Evolutionary conservation across 2,329 filamentous ascomycete genomes (phyloP), one percentile per base, ranked within the genome.

Genomic region (Sarocladium oryzae): DNA sequence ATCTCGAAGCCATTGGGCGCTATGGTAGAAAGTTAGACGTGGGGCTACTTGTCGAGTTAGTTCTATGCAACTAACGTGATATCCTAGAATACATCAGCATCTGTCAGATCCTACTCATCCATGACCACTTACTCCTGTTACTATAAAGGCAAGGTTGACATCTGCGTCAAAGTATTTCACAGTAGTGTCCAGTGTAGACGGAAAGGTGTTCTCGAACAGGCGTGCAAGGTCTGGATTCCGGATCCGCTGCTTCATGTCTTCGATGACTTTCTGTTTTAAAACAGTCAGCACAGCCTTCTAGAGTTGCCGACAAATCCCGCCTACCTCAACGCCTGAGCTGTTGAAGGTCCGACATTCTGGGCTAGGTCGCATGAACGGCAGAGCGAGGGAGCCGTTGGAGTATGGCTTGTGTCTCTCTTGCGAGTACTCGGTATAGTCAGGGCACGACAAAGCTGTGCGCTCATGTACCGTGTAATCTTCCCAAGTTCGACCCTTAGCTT

Each of bases 1-100:
- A 66, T 97, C 91, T 43, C 92, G 83, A 50, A 96, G 73, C 92
- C 92, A 97, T 69, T 95, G 90, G 1, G 92, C 91, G 58, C 95
- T 85, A 65, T 95, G 95, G 61, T 95, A 6, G n/a, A 18, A 9
- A 10, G 43, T 48, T 16, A 48, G 40, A 28, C 21, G 21, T 20
- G 13, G 18, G 4, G n/a, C 21, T 11, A 21, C 23, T 11, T 7
- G 21, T 45, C 9, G 11, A 13, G 9, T 8, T 28, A 13, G 24
- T n/a, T n/a, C n/a, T n/a, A 24, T 48, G 3, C 10, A 23, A 48
- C 89, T 49, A 89, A 89, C 0, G 89, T 96, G 48, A 95, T 95
- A 57, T 48, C 43, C 43, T 48, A 21, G 5, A 30, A 30, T n/a
- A n/a, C n/a, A n/a, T n/a, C n/a, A n/a, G n/a, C n/a, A n/a, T n/a